These are phyloP conservation scores for Sungouiella blattae DNA, from an alignment of 805 yeast species.

Conservation along the genomic window DNA sequence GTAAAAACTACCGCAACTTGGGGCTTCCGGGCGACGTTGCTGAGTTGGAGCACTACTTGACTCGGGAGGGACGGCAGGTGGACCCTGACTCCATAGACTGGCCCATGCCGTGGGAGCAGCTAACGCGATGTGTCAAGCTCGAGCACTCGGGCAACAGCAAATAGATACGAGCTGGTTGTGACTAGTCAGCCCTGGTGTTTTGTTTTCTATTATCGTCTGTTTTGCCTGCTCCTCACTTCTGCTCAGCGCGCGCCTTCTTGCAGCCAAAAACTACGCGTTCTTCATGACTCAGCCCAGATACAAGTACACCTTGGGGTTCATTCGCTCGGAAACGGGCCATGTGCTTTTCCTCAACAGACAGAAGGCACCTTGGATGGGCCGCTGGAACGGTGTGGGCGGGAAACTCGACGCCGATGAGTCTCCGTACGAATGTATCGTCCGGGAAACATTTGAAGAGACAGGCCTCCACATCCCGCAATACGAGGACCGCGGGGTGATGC, in stretches of 20 bases:
- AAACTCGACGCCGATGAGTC: constrained; percentile 34
- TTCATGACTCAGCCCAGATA: constrained; percentile 6
- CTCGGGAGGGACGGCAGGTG: neutral
- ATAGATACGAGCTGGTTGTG: too few relatives aligned
- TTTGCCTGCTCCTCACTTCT: too few relatives aligned
- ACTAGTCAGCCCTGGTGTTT: too few relatives aligned
- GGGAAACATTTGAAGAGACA: constrained; percentile 43
- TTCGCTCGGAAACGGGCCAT: constrained; percentile 28
- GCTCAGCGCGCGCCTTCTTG: too few relatives aligned
- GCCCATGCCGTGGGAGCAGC: constrained; percentile 3
- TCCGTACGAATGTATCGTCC: constrained; percentile 36
- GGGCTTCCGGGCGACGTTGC: constrained; percentile 2
- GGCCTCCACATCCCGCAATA: constrained; percentile 29
- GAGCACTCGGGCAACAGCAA: too few relatives aligned
- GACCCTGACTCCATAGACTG: too few relatives aligned
- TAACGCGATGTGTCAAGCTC: neutral
- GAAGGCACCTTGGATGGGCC: constrained; percentile 46
- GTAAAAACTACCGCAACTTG: constrained; percentile 16
- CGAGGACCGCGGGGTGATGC: constrained; percentile 30
- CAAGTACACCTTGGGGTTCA: constrained; percentile 25
- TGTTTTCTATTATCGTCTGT: too few relatives aligned
- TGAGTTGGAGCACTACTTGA: constrained; percentile 1
- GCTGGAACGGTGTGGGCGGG: constrained; percentile 48
- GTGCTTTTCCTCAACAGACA: constrained; percentile 37
- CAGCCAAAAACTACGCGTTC: too few relatives aligned